Evolutionary conservation across 1,284 basidiomycete species (phyloP).

Genomic region (Papiliotrema fonsecae): DNA sequence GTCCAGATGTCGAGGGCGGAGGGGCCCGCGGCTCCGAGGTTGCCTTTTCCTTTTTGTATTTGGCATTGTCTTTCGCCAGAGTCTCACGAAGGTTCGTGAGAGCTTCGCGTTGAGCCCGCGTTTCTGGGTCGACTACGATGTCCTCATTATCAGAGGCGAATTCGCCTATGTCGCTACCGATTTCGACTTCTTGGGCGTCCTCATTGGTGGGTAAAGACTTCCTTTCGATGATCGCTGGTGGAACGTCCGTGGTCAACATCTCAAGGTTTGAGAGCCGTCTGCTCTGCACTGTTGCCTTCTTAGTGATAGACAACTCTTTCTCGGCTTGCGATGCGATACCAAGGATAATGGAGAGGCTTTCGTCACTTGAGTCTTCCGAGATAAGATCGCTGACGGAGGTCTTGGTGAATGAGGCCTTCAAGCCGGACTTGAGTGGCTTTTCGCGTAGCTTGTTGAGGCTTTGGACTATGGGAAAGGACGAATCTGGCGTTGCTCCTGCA

Average conservation of each 20-base stretch:
- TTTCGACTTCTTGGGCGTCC: background rate
- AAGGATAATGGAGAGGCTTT: background rate
- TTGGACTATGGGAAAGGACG: constrained; percentile 22
- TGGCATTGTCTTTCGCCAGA: background rate
- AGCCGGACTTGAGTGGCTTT: constrained; percentile 13
- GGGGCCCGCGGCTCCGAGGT: too few species aligned
- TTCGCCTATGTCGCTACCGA: background rate
- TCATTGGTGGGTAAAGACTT: too few species aligned
- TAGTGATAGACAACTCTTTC: too few species aligned
- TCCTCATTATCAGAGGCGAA: background rate
- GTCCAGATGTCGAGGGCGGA: too few species aligned
- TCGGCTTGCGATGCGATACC: background rate
- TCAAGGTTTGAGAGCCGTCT: too few species aligned
- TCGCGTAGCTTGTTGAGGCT: constrained; percentile 19
- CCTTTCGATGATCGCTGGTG: too few species aligned
- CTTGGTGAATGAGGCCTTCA: too few species aligned
- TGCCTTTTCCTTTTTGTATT: background rate
- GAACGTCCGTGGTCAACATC: too few species aligned
- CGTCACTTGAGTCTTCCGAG: background rate
- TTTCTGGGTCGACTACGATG: background rate
- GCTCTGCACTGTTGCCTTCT: too few species aligned
- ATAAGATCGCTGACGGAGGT: background rate
- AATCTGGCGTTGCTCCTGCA: constrained; percentile 10
- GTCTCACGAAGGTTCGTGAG: background rate
- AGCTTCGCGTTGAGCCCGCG: background rate